These are phyloP conservation scores for Fusarium tricinctum DNA, from an alignment of 2,329 filamentous ascomycete species.

Conservation along the genomic window DNA sequence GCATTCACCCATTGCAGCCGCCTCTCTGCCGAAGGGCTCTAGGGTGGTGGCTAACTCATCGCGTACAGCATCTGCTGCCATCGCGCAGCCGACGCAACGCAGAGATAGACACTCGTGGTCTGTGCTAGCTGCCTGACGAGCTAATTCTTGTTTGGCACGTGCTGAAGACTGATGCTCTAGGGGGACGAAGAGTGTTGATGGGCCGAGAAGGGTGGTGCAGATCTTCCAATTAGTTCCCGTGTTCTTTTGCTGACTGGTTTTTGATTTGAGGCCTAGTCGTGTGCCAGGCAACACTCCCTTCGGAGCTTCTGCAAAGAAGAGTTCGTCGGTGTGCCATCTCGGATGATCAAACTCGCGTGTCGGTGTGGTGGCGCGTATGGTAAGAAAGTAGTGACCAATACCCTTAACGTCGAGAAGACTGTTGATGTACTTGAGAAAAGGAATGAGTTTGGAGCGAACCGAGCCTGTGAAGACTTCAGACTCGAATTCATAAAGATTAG, in stretches of 20 bases:
- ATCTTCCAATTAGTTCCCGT: slow-evolving; percentile 63
- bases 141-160: slow-evolving; percentile 50
- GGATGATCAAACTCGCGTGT: slow-evolving; percentile 60
- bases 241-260: background rate
- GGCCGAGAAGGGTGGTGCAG: slow-evolving; percentile 62
- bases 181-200: slow-evolving; percentile 61
- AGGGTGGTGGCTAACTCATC: slow-evolving; percentile 52
- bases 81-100: slow-evolving; percentile 60
- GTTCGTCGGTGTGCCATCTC: slow-evolving; percentile 65
- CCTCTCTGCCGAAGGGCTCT: slow-evolving; percentile 36
- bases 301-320: slow-evolving; percentile 56
- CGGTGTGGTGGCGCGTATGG: slow-evolving; percentile 61
- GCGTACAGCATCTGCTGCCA: slow-evolving; percentile 58
- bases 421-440: slow-evolving; percentile 59
- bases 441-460: slow-evolving; percentile 54
- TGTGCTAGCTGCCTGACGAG: slow-evolving; percentile 49
- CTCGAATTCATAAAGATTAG: slow-evolving; percentile 58
- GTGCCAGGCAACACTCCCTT: slow-evolving; percentile 35
- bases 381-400: slow-evolving; percentile 62
- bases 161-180: slow-evolving; percentile 51
- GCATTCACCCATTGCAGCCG: slow-evolving; percentile 53
- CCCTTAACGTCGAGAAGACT: slow-evolving; percentile 54
- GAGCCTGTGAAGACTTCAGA: slow-evolving; percentile 52
- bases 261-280: slow-evolving; percentile 17
- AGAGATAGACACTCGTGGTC: slow-evolving; percentile 59